Conservation (phyloP, 106 monocot species). For the Dendrobium officinale region DNA sequence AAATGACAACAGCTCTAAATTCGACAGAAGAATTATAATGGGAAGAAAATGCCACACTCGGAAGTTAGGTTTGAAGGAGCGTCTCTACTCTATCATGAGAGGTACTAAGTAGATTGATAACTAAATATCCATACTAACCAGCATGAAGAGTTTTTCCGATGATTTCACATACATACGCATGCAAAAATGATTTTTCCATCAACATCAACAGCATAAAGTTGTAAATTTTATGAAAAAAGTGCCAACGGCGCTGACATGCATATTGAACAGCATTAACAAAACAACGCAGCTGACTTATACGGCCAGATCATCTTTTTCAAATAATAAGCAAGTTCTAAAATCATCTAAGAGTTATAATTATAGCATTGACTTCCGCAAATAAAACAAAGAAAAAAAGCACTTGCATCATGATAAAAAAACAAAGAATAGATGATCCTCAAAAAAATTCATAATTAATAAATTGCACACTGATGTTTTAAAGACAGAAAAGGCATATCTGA, state of each 20-base stretch:
- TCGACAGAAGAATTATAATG: background rate
- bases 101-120: too few relatives aligned
- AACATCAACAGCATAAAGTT: background rate
- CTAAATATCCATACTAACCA: too few relatives aligned
- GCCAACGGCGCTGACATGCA: background rate
- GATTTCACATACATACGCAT: background rate
- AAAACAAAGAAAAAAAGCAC: background rate
- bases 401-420: background rate
- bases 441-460: background rate
- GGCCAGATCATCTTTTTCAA: background rate
- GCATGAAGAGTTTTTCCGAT: too few relatives aligned
- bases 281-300: too few relatives aligned
- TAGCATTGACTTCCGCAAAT: background rate
- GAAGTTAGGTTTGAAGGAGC: background rate
- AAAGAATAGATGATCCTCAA: background rate
- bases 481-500: constrained; percentile 18
- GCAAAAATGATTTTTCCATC: background rate
- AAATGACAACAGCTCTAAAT: background rate
- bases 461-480: constrained; percentile 27
- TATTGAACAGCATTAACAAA: background rate
- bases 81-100: background rate
- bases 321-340: background rate
- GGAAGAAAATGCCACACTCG: background rate
- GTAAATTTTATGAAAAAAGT: background rate
- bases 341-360: background rate